Base-by-base conservation (phyloP, 2,329 filamentous ascomycete species). In the Allantophomopsis cytisporea region DNA sequence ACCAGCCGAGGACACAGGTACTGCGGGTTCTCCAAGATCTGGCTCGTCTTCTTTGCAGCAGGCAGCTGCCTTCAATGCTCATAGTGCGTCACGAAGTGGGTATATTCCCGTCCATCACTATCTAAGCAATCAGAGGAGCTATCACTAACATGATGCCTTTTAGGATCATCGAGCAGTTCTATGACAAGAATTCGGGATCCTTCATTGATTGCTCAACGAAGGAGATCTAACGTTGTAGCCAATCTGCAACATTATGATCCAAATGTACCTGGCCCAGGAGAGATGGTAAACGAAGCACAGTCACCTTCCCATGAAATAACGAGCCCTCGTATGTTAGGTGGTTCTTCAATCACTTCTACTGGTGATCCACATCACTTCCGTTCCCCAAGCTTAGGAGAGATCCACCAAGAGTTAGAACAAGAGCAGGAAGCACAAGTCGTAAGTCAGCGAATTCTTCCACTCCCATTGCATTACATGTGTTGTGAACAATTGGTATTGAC, bases 401-500 rank as follows among this genome's bases (percentile, higher is more conserved):
- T 87, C 33, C 81, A 87, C 49, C 82, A 87, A 54, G 80, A 86
- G 58, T 66, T 87, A 2, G 82, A 87, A 57, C 80, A 77, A 39
- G 82, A 87, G 60, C 81, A 86, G 55, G 82, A 87, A 53, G 79
- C 76, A 17, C 81, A 86, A 59, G 82, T 87, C 46, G 76, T 80
- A 63, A 38, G 72, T 60, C 20, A 32, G 4, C 28, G 8, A 28
- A 28, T 28, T 28, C 7, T 28, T 28, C 7, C 23, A 28, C 7
- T 28, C 23, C 5, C 7, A 28, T 8, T 3, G 4, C 31, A 23
- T 5, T 13, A 3, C 7, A 13, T 8, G 3, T 28, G 23, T 10
- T 12, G 11, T 12, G n/a, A 32, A 20, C 15, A 7, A 36, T 28
- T 41, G 31, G 16, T 15, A 39, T 41, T 48, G 15, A 43, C 31